Conservation (phyloP, 192 early-diverging fungal genomes). For the Radiomyces spectabilis region DNA sequence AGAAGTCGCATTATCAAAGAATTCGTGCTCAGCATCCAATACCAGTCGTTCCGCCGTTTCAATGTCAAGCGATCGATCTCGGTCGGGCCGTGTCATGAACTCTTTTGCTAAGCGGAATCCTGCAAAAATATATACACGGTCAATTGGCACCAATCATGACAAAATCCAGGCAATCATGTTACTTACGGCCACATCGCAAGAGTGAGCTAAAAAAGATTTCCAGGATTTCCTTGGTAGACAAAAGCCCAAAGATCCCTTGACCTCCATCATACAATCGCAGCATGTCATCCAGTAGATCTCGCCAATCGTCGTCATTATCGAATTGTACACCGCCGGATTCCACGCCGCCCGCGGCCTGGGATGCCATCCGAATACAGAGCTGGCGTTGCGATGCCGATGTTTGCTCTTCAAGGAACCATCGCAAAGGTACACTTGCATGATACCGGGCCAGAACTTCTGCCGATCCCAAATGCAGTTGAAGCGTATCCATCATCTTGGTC, state of each 20-base stretch:
- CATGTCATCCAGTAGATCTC: conserved; percentile 55
- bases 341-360: conserved; percentile 37
- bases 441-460: conserved; percentile 56
- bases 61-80: conserved; percentile 28
- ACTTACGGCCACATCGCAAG: conserved; percentile 55
- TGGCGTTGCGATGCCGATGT: conserved; percentile 47
- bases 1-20: conserved; percentile 65
- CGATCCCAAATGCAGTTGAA: conserved; percentile 53
- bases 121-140: no score
- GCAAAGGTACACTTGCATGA: conserved; percentile 43
- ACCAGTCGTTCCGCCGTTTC: conserved; percentile 51
- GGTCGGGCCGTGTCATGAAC: conserved; percentile 39
- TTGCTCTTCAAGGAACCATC: conserved; percentile 45
- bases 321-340: conserved; percentile 45
- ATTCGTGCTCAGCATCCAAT: conserved; percentile 61
- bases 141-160: no score
- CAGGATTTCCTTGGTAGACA: conserved; percentile 51
- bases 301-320: conserved; percentile 62
- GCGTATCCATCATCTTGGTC: conserved; percentile 41
- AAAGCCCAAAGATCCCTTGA: conserved; percentile 41
- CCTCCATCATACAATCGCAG: conserved; percentile 41
- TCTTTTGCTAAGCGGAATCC: conserved; percentile 52
- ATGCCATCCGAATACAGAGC: conserved; percentile 51
- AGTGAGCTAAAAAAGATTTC: conserved; percentile 50
- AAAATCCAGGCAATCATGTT: no score